Conservation (phyloP, 768 basidiomycete genomes). For the Strobilomyces confusus region DNA sequence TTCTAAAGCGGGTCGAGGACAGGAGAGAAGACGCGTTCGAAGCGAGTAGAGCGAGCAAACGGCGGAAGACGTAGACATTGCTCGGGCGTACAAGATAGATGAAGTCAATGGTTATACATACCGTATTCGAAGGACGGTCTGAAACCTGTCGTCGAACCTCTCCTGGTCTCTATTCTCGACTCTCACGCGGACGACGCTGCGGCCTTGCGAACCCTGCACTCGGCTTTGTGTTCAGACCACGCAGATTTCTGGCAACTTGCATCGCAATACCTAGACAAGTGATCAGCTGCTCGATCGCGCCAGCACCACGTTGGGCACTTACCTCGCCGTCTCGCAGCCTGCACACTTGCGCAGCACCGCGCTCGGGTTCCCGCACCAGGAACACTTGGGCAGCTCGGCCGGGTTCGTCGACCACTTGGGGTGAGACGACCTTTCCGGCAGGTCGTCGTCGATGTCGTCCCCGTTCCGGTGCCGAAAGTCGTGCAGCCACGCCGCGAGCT, state of each 20-base stretch:
- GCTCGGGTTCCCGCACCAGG: constrained; percentile 61
- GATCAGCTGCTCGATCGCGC: neutral
- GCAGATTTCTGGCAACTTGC: constrained; percentile 13
- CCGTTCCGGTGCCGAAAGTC: constrained; percentile 42
- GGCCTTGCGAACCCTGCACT: constrained; percentile 7
- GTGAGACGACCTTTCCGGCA: constrained; percentile 33
- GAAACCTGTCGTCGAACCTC: neutral
- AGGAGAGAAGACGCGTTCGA: constrained; percentile 66
- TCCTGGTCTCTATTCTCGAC: neutral
- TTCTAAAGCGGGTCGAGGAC: constrained; percentile 70
- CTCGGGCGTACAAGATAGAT: neutral
- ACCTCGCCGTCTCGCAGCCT: constrained; percentile 42
- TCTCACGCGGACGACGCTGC: neutral
- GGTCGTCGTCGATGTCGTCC: constrained; percentile 31
- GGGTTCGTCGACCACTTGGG: constrained; percentile 46
- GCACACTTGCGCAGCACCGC: constrained; percentile 52
- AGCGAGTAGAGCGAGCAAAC: constrained; percentile 51
- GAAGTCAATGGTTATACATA: neutral
- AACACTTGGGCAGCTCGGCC: constrained; percentile 55
- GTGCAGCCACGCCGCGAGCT: constrained; percentile 56
- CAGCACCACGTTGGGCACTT: neutral
- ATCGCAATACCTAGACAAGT: constrained; percentile 11
- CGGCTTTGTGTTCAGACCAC: constrained; percentile 15
- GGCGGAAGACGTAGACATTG: constrained; percentile 35
- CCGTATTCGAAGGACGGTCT: neutral